These are phyloP conservation scores for Pleurotus tuber-regium DNA, from an alignment of 768 basidiomycete genomes.

Conservation along the genomic window DNA sequence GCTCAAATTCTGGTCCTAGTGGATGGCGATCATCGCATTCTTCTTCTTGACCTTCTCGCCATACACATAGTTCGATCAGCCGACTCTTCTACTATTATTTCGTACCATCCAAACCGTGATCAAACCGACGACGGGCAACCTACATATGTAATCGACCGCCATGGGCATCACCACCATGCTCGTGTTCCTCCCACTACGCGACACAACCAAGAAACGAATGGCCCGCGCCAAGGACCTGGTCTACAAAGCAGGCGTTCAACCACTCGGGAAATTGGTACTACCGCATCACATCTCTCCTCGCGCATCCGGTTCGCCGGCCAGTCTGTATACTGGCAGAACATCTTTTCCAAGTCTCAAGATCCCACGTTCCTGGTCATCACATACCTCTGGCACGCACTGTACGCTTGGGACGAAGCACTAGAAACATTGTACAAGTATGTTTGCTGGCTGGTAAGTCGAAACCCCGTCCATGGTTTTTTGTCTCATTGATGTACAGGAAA, in stretches of 20 bases:
- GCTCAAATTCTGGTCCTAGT: slow-evolving; percentile 10
- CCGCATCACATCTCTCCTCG: slow-evolving; percentile 40
- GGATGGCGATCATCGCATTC: slow-evolving; percentile 23
- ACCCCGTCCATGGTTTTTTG: not conserved
- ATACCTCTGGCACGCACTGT: slow-evolving; percentile 58
- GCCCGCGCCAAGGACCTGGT: not conserved
- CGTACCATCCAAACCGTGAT: slow-evolving; percentile 38
- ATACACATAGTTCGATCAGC: slow-evolving; percentile 45
- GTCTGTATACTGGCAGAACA: slow-evolving; percentile 46
- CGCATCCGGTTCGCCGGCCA: slow-evolving; percentile 45
- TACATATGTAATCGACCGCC: not conserved
- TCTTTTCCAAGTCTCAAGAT: slow-evolving; percentile 40
- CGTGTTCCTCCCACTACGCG: not conserved
- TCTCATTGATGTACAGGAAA: slow-evolving; percentile 36
- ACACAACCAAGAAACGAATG: too few relatives aligned
- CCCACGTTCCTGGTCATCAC: slow-evolving; percentile 55
- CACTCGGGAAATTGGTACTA: slow-evolving; percentile 22
- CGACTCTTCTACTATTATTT: slow-evolving; percentile 47
- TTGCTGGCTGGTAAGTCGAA: slow-evolving; percentile 38
- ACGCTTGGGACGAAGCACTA: slow-evolving; percentile 60
- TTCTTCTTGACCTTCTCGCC: slow-evolving; percentile 45
- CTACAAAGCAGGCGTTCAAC: too few relatives aligned
- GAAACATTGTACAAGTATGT: slow-evolving; percentile 53
- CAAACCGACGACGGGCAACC: slow-evolving; percentile 1
- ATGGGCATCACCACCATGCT: slow-evolving; percentile 1